These are phyloP conservation scores for Amanita exitialis DNA, from an alignment of 768 basidiomycete genomes.

Conservation along the genomic window DNA sequence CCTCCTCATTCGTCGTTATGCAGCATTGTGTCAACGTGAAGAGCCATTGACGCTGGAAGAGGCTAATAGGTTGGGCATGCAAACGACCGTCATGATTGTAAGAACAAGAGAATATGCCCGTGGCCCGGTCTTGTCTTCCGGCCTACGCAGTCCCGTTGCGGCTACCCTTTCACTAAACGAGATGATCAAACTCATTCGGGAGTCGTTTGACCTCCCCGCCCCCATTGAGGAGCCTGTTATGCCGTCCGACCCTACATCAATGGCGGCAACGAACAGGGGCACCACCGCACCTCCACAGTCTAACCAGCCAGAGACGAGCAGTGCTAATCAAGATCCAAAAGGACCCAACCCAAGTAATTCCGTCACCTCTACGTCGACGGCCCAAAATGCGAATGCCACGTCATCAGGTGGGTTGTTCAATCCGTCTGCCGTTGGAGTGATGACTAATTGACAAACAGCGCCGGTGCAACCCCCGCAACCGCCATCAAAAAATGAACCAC, in stretches of 20 bases:
- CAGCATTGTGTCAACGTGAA: conserved; percentile 37
- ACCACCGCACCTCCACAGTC: not conserved
- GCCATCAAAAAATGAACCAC: not conserved
- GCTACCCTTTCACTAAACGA: conserved; percentile 20
- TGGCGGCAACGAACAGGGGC: not conserved
- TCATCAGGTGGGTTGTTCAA: not conserved
- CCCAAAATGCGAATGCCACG: not conserved
- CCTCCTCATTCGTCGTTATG: conserved; percentile 43
- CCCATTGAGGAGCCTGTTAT: not conserved
- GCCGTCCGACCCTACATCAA: not conserved
- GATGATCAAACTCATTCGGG: conserved; percentile 24
- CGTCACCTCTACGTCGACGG: not conserved
- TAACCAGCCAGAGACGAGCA: not conserved
- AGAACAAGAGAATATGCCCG: conserved; percentile 41
- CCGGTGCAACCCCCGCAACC: not conserved
- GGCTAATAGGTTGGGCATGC: conserved; percentile 43
- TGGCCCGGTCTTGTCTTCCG: conserved; percentile 19
- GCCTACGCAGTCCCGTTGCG: conserved; percentile 24
- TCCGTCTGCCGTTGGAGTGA: not conserved
- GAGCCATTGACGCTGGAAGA: conserved; percentile 44
- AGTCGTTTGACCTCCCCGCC: conserved; percentile 18
- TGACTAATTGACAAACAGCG: not conserved
- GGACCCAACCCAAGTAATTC: not conserved
- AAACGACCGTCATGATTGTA: conserved; percentile 42
- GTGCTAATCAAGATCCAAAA: not conserved